A percentile compares a stretch with the other conserved stretches of the same genome.
Conservation (phyloP, 306 rosid species). For the Ziziphus jujuba region DNA sequence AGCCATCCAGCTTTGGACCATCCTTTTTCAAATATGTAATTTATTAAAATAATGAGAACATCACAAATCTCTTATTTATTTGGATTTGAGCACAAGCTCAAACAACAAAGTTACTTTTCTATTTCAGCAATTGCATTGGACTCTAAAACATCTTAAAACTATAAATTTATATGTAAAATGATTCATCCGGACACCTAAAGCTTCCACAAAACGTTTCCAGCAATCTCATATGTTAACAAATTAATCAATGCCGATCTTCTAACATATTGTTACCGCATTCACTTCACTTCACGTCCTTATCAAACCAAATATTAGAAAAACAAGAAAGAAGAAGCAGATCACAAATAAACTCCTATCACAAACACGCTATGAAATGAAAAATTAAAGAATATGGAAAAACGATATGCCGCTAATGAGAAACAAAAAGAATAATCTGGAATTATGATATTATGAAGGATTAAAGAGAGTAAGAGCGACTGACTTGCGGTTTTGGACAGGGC, state of each 20-base stretch:
- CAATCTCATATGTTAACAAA: background rate
- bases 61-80: background rate
- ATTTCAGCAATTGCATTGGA: slow-evolving; percentile 1
- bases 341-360: background rate
- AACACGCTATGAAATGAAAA: background rate
- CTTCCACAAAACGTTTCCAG: background rate
- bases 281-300: background rate
- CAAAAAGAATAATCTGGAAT: background rate
- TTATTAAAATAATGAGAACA: background rate
- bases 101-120: background rate
- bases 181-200: background rate
- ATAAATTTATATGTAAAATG: background rate
- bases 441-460: background rate
- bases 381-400: background rate
- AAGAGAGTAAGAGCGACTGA: slow-evolving; percentile 34
- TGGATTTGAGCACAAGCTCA: background rate
- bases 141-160: background rate
- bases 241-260: background rate
- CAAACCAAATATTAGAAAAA: background rate
- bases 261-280: background rate
- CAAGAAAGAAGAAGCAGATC: background rate
- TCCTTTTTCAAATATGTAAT: too few relatives aligned
- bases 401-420: background rate
- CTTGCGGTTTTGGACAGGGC: slow-evolving; percentile 66
- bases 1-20: background rate